Conservation (phyloP, 345 rosid genomes). For the Dipteronia sinensis region DNA sequence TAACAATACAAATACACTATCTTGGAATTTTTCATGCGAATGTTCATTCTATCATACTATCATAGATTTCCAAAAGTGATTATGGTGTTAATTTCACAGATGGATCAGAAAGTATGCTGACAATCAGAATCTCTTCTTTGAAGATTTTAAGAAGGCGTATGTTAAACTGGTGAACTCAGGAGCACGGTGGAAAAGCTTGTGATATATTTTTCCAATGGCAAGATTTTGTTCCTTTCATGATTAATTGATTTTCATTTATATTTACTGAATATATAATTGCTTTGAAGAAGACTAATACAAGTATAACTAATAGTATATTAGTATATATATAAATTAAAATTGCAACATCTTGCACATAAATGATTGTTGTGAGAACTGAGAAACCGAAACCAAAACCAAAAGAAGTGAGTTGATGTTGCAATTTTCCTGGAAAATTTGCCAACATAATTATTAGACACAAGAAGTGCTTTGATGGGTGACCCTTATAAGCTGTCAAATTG, state of each 20-base stretch:
- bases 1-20: too few relatives aligned
- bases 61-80: too few relatives aligned
- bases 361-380: background rate
- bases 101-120: conserved; percentile 76
- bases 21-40: too few relatives aligned
- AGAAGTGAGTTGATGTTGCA: background rate
- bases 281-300: too few relatives aligned
- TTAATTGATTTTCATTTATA: too few relatives aligned
- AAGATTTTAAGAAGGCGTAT: conserved; percentile 79
- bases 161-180: conserved; percentile 77
- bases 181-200: conserved; percentile 65
- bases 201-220: conserved; percentile 11
- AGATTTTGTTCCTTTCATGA: too few relatives aligned
- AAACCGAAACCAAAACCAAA: background rate
- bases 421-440: background rate
- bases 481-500: background rate
- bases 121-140: conserved; percentile 65
- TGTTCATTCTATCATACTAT: too few relatives aligned
- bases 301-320: too few relatives aligned
- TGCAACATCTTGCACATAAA: background rate
- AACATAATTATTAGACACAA: background rate
- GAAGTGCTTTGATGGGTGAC: background rate
- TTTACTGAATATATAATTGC: too few relatives aligned
- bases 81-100: conserved; percentile 35
- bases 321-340: too few relatives aligned